These are phyloP conservation scores for Suhomyces kunorum DNA, from an alignment of 1,139 yeast genomes.

Conservation along the genomic window DNA sequence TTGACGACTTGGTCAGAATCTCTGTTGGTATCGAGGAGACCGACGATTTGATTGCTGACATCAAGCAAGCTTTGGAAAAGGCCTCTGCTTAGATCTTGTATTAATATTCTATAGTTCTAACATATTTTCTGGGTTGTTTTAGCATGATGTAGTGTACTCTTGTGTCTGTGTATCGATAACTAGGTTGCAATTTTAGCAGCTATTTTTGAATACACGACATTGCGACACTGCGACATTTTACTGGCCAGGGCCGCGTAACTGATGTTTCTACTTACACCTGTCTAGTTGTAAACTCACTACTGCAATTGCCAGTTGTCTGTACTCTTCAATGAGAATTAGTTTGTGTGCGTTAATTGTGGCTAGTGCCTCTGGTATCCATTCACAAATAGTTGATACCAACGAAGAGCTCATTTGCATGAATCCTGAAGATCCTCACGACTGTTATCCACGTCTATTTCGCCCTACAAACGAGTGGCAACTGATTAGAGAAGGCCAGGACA, in stretches of 20 bases:
- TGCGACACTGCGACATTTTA: too few species aligned
- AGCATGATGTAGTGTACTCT: too few species aligned
- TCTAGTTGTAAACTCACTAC: not conserved
- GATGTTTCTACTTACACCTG: too few species aligned
- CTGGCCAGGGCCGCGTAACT: too few species aligned
- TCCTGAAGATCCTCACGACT: constrained; percentile 47
- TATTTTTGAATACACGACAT: not conserved
- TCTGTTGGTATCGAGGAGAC: constrained; percentile 87
- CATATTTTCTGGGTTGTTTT: too few species aligned
- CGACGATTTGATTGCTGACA: constrained; percentile 73
- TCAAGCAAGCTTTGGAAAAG: constrained; percentile 63
- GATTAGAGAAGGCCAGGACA: constrained; percentile 64
- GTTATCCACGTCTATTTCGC: constrained; percentile 64
- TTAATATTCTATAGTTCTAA: constrained; percentile 3
- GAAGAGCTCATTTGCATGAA: constrained; percentile 47
- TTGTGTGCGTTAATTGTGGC: constrained; percentile 3
- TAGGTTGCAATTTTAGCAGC: too few species aligned
- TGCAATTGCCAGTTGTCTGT: not conserved
- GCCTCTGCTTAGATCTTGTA: constrained; percentile 16
- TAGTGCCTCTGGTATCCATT: constrained; percentile 6
- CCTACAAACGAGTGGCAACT: constrained; percentile 70
- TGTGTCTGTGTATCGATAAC: too few species aligned
- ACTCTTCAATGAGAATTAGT: constrained; percentile 5
- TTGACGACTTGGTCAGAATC: constrained; percentile 77
- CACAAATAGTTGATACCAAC: constrained; percentile 15